Evolutionary conservation across 225 moss, liverwort and hornwort species (phyloP), one percentile per base, ranked within the genome.

Genomic region (Asterella californica): DNA sequence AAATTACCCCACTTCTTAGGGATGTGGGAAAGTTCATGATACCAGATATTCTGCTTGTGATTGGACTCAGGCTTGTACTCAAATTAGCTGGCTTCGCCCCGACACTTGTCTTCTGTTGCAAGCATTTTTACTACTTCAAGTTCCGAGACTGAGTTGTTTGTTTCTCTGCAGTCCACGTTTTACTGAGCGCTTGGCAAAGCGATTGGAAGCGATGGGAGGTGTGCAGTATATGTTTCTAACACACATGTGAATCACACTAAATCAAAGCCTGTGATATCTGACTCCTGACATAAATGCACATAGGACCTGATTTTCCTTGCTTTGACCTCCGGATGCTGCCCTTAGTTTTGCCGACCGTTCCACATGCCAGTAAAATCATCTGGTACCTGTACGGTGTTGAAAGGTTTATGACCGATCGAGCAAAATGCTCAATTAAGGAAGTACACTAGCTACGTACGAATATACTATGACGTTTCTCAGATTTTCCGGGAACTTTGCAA

Each of bases 211-310:
- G 0, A 45, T 97, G 87, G 94, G 94, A 77, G 94, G 94, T 19
- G 90, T 97, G 68, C 90, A 89, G 50, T 97, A 94, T 81, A 90
- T 97, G 90, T 93, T 97, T 76, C 77, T 94, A 4, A 90, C 94
- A 10, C 97, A 97, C 83, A 91, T 79, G 96, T 96, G 83, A 83
- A 88, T 79, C 15, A 2, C 79, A 2, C 18, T 25, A 4, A 37
- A 64, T 74, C 45, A 10, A 3, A 68, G 1, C n/a, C 1, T 30
- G 10, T 22, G 11, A 46, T 64, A 54, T 0, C 21, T 7, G 2
- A 66, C 33, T 57, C 0, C 21, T 14, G 2, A 54, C 47, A 9
- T 62, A 18, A 62, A 24, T n/a, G 14, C 25, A 8, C 27, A 1
- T 1, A 18, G 19, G 61, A 8, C 25, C 25, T 52, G 12, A 17